Conservation (phyloP, 306 rosid genomes). For the Castanospermum australe region DNA sequence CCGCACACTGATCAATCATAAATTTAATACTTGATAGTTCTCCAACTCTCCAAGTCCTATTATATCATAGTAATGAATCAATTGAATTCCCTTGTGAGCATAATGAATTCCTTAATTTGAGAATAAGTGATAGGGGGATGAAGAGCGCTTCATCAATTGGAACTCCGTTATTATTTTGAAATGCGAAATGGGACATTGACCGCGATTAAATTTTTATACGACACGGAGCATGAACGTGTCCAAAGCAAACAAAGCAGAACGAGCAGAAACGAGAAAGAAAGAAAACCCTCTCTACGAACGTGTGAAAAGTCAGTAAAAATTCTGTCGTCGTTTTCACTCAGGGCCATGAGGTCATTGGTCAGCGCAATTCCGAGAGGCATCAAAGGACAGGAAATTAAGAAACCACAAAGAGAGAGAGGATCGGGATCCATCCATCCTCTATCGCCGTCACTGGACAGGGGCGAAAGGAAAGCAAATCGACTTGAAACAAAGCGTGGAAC, state of each 20-base stretch:
- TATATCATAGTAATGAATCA: background rate
- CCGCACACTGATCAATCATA: background rate
- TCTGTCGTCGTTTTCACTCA: constrained; percentile 20
- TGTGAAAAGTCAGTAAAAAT: constrained; percentile 5
- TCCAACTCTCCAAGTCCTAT: background rate
- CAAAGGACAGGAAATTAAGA: background rate
- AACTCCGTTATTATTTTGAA: background rate
- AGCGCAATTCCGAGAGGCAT: background rate
- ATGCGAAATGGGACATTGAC: background rate
- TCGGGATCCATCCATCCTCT: background rate
- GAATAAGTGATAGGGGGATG: background rate
- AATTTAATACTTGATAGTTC: background rate
- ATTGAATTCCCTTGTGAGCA: background rate
- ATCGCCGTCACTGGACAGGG: constrained; percentile 13
- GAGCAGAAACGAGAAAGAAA: background rate
- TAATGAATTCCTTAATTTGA: background rate
- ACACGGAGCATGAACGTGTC: constrained; percentile 9
- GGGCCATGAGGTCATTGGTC: constrained; percentile 3
- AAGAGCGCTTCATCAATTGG: background rate
- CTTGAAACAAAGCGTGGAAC: constrained; percentile 5
- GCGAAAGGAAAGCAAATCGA: background rate
- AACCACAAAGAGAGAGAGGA: background rate
- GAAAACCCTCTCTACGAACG: constrained; percentile 11
- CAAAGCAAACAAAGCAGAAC: background rate
- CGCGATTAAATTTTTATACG: background rate